A percentile compares a stretch with the other conserved stretches of the same genome.
phyloP scores from a whole-genome alignment of 2,329 filamentous ascomycete genomes.

The Colletotrichum sp. region DNA sequence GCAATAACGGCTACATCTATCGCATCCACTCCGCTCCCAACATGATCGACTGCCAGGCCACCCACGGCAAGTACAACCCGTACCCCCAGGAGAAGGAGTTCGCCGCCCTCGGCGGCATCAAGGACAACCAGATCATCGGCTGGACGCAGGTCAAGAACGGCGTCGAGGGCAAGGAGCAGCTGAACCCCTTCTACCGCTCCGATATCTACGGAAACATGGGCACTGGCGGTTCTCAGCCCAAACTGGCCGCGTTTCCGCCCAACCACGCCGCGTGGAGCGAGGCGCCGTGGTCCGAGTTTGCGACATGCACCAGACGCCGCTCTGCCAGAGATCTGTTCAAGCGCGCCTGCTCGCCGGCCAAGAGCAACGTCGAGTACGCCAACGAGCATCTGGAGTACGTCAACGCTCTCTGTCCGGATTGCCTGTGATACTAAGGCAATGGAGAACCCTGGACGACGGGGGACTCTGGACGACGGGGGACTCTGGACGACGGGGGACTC shows the following conservation, averaged over 20 bases:
- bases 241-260: neutral
- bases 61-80: neutral
- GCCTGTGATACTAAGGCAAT: neutral
- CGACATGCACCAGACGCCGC: neutral
- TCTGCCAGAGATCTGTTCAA: neutral
- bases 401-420: neutral
- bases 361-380: neutral
- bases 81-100: neutral
- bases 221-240: neutral
- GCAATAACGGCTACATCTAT: neutral
- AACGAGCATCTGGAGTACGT: neutral
- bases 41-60: conserved; percentile 3
- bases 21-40: neutral
- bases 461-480: too few relatives aligned
- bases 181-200: neutral
- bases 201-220: neutral
- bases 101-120: neutral
- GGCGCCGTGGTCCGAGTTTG: neutral
- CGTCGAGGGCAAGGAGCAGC: neutral
- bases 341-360: neutral
- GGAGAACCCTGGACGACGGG: too few relatives aligned
- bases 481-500: too few relatives aligned
- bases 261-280: neutral
- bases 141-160: neutral
- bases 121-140: neutral